Conservation (phyloP, 2,329 filamentous ascomycete genomes). For the Trichoderma citrinoviride region DNA sequence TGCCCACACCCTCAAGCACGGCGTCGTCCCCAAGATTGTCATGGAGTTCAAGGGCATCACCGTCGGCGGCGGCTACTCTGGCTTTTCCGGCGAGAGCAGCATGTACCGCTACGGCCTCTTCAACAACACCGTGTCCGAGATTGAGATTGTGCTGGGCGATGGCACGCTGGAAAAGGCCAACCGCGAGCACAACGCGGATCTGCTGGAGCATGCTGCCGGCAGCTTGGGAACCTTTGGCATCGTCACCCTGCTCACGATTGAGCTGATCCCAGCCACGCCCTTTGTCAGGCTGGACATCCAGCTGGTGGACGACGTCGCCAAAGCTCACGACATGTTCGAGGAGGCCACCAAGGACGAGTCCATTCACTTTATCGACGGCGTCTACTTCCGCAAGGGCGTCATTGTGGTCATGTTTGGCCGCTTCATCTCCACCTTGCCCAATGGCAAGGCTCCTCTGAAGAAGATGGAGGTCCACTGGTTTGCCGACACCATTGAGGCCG, state of each 20-base stretch:
- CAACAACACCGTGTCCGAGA: constrained; percentile 49
- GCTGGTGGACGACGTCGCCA: constrained; percentile 34
- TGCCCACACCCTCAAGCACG: constrained; percentile 48
- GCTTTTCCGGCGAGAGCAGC: constrained; percentile 55
- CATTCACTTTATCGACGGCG: constrained; percentile 57
- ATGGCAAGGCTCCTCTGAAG: constrained; percentile 45
- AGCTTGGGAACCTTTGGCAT: constrained; percentile 56
- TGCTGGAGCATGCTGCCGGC: constrained; percentile 53
- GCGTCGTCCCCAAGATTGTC: constrained; percentile 54
- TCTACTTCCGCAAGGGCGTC: constrained; percentile 46
- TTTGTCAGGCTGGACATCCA: constrained; percentile 52
- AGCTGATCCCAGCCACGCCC: constrained; percentile 46
- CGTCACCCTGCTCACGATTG: constrained; percentile 53
- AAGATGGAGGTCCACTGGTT: constrained; percentile 36
- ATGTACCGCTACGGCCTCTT: constrained; percentile 58
- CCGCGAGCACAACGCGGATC: constrained; percentile 44
- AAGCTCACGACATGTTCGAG: constrained; percentile 39
- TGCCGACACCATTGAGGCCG: constrained; percentile 31
- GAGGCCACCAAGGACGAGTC: constrained; percentile 29
- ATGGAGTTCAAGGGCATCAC: constrained; percentile 62
- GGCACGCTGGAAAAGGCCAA: constrained; percentile 50
- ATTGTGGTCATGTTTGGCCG: constrained; percentile 53
- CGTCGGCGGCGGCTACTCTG: constrained; percentile 56
- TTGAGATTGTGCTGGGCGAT: constrained; percentile 55
- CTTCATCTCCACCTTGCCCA: constrained; percentile 40